Base-by-base conservation (phyloP, 768 basidiomycete genomes). In the Boletus vinaceobasis region DNA sequence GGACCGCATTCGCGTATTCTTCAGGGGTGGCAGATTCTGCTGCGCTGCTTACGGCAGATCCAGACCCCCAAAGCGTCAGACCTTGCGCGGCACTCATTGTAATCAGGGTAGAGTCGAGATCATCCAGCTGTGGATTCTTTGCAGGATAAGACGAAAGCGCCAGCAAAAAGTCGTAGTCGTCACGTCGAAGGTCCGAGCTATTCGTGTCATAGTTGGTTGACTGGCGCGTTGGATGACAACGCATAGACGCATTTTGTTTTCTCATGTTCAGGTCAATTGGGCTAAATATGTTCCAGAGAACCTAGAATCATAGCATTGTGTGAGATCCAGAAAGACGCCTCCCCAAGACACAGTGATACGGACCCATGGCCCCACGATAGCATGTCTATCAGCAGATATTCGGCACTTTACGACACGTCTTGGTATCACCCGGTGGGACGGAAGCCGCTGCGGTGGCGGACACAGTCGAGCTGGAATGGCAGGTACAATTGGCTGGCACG, bases 141-240 rank as follows among this genome's bases (percentile, higher is more conserved):
- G 74, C 76, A 54, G 75, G 76, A 39, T 74, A 67, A 7, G 71
- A 71, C 27, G 80, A 73, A 46, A 74, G 69, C 40, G 71, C 69
- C 35, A 63, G 67, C 52, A 84, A 57, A 63, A 81, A 83, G 57
- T 83, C 82, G 58, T 84, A 86, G 51, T 80, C 76, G 50, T 79
- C 75, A 5, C 59, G 65, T 27, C 67, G 63, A 58, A 65, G 55
- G 50, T 66, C 58, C n/a, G 33, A 15, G 38, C n/a, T 40, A 17
- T 58, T 38, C 26, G 31, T 31, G 43, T 63, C 57, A 23, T 59
- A 60, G 33, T 60, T 48, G 43, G 26, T 59, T 26, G 37, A 37
- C 40, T 59, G 63, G 9, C 62, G 63, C 31, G 52, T 48, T 26
- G 59, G 51, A 36, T 72, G 73, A 43, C 70, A 57, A 32, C 74